Evolutionary conservation across 2,329 filamentous ascomycete genomes (phyloP), one percentile per base, ranked within the genome.

Genomic region (Furcasterigmium sp.): DNA sequence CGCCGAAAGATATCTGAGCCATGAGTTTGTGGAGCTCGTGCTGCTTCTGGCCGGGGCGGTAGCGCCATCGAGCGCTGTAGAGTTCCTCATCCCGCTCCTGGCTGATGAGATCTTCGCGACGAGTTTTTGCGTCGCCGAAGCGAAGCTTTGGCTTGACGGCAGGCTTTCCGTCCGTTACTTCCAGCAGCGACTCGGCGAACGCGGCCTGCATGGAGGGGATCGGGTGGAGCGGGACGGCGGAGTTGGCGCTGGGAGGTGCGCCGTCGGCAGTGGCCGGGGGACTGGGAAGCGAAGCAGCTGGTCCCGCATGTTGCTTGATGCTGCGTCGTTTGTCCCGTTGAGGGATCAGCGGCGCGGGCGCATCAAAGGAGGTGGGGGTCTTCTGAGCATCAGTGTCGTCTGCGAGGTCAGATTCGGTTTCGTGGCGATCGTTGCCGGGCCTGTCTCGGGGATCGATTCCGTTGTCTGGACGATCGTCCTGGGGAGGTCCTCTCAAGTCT

Each of bases 11-110:
- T 53, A 97, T 91, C 64, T 97, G 91, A 14, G 91, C 84, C 58
- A 94, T 79, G 39, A 96, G 78, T 67, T 96, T 96, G 72, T 85
- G 84, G 46, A 97, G 70, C 50, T 94, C 89, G 59, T 97, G 93
- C 57, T 89, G 85, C 56, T 80, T 78, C 59, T 93, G 87, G 35
- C 81, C 82, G 0, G 82, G 76, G 42, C 83, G 80, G 60, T 86
- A 83, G 45, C 84, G 81, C 89, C 91, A 95, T 58, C 79, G 67
- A 39, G 82, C 78, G 41, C 81, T 83, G 59, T 87, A 85, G 11
- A 88, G 78, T 13, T 82, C 78, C 45, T 87, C 85, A 46, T 83
- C 82, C 46, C 82, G 75, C 29, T 75, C 72, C 49, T 81, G 79
- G 47, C 86, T 82, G 35, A 94, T 71, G 21, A 93, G 72, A 57